A percentile compares a stretch with the other conserved stretches of the same genome.
Conservation (phyloP, 176 grass and related monocot genomes). For the Aechmea fasciata region DNA sequence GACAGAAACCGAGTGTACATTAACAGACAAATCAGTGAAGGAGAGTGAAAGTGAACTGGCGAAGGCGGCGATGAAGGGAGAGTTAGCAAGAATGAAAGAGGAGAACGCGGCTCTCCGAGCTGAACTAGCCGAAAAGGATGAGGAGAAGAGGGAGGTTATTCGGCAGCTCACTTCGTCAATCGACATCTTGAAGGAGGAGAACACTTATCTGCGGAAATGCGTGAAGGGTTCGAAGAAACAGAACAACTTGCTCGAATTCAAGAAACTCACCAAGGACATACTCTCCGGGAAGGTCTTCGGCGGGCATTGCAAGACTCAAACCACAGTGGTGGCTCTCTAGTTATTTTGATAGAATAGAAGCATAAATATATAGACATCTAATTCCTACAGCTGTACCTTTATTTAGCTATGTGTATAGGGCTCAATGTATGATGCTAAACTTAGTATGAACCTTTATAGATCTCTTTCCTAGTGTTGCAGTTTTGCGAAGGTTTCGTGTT, state of each 20-base stretch:
- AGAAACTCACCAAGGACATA: conserved; percentile 51
- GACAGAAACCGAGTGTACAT: conserved; percentile 5
- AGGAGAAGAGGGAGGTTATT: conserved; percentile 97
- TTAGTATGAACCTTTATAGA: too few relatives aligned
- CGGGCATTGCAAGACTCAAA: conserved; percentile 26
- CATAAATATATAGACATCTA: too few relatives aligned
- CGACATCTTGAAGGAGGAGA: conserved; percentile 61
- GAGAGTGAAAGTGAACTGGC: conserved; percentile 11
- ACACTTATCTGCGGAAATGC: conserved; percentile 33
- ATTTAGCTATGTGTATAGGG: too few relatives aligned
- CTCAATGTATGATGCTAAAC: too few relatives aligned
- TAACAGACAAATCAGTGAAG: background rate
- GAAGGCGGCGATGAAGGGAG: conserved; percentile 30
- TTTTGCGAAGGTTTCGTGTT: too few relatives aligned
- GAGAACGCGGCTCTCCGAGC: conserved; percentile 28
- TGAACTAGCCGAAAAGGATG: conserved; percentile 55
- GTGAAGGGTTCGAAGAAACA: conserved; percentile 27
- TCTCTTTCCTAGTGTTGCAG: too few relatives aligned
- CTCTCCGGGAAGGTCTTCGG: conserved; percentile 47
- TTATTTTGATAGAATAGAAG: too few relatives aligned
- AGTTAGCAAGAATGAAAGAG: conserved; percentile 27
- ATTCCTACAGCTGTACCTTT: too few relatives aligned
- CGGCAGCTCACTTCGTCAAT: conserved; percentile 61
- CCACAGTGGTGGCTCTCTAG: conserved; percentile 51
- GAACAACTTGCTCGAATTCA: conserved; percentile 38